A percentile compares a stretch with the other conserved stretches of the same genome.
Evolutionary conservation across 2,329 filamentous ascomycete genomes (phyloP).

Genomic region (Neonectria coccinea): DNA sequence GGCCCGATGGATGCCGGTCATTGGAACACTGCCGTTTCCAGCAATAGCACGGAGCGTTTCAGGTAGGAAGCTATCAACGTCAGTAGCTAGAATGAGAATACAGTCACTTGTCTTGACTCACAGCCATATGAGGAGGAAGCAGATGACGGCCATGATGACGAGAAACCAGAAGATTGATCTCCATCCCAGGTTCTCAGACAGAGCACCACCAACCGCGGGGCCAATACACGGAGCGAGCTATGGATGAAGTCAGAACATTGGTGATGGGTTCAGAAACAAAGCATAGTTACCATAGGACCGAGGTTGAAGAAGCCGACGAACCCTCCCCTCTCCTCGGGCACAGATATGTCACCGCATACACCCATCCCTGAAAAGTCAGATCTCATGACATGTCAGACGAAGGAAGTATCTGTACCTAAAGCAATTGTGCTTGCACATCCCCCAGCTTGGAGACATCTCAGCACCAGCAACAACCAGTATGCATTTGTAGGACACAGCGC

Average conservation of each 20-base stretch:
- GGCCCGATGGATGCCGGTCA: slow-evolving; percentile 13
- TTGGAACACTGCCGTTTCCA: slow-evolving; percentile 17
- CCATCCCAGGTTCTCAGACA: slow-evolving; percentile 63
- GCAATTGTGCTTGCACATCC: slow-evolving; percentile 52
- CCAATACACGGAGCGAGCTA: slow-evolving; percentile 59
- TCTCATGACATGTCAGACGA: accelerated
- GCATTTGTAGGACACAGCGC: slow-evolving; percentile 47
- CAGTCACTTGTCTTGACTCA: slow-evolving; percentile 17
- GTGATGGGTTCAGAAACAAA: neutral
- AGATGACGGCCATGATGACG: slow-evolving; percentile 56
- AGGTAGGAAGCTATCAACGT: slow-evolving; percentile 31
- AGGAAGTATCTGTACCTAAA: slow-evolving; percentile 21
- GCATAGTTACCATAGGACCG: slow-evolving; percentile 44
- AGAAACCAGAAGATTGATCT: slow-evolving; percentile 66
- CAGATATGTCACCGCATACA: slow-evolving; percentile 50
- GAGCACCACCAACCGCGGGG: slow-evolving; percentile 62
- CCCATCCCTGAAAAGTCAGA: slow-evolving; percentile 41
- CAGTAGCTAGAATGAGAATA: neutral
- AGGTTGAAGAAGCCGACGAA: slow-evolving; percentile 51
- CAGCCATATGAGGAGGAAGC: slow-evolving; percentile 50
- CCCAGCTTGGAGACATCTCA: slow-evolving; percentile 48
- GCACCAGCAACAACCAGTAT: slow-evolving; percentile 50
- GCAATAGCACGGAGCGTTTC: slow-evolving; percentile 42
- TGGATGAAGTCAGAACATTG: neutral
- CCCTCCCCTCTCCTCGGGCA: slow-evolving; percentile 48